Conservation (phyloP, 495 filamentous ascomycete species). For the Talaromyces wortmannii region DNA sequence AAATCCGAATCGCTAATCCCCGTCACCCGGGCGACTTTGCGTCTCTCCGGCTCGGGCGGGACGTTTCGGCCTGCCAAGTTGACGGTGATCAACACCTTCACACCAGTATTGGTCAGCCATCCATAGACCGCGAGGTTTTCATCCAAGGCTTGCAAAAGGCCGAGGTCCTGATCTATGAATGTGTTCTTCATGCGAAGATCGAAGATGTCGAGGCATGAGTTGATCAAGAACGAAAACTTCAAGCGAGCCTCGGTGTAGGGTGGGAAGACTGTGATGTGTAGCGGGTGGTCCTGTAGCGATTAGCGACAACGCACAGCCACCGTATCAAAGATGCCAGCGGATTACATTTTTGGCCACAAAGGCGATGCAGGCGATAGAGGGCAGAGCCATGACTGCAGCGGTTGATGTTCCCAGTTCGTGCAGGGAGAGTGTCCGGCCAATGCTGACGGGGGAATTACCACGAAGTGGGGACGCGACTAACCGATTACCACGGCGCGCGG, state of each 20-base stretch:
- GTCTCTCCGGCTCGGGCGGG: conserved; percentile 13
- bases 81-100: conserved; percentile 80
- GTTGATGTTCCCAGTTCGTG: too few species aligned
- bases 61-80: conserved; percentile 65
- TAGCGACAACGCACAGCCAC: background rate
- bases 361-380: conserved; percentile 84
- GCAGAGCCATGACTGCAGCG: conserved; percentile 29
- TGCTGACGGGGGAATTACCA: too few species aligned
- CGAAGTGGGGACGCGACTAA: too few species aligned
- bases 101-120: conserved; percentile 94
- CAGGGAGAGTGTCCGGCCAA: too few species aligned
- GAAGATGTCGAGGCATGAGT: conserved; percentile 89
- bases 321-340: background rate
- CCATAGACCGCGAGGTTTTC: conserved; percentile 89
- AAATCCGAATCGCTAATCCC: conserved; percentile 76
- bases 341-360: conserved; percentile 84
- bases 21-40: conserved; percentile 30
- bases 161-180: conserved; percentile 73
- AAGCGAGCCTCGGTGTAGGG: conserved; percentile 57
- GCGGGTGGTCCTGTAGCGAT: conserved; percentile 74
- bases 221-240: conserved; percentile 86
- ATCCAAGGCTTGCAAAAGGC: conserved; percentile 85
- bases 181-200: conserved; percentile 66
- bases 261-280: conserved; percentile 87
- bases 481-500: background rate